A percentile compares a stretch with the other conserved stretches of the same genome.
phyloP scores from a whole-genome alignment of 2,329 filamentous ascomycete genomes.

The Fusarium ramigenum region DNA sequence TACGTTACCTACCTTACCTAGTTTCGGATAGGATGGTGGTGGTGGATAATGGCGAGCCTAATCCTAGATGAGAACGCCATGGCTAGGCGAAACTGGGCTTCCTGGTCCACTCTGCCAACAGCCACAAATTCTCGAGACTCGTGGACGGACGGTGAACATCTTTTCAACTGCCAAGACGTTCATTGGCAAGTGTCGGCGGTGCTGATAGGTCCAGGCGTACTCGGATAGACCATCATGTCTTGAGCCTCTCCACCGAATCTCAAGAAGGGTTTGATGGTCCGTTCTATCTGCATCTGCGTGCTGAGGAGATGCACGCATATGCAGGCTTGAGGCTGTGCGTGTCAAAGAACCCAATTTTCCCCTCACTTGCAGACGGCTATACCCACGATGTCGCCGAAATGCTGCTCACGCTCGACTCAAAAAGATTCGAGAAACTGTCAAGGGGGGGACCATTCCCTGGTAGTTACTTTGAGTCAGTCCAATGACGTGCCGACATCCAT shows the following conservation, averaged over 20 bases:
- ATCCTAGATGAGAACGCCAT: conserved; percentile 30
- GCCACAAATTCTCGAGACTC: conserved; percentile 33
- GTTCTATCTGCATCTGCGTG: conserved; percentile 4
- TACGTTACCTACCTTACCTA: not conserved
- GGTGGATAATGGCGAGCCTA: conserved; percentile 36
- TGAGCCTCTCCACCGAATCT: conserved; percentile 30
- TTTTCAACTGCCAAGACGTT: conserved; percentile 33
- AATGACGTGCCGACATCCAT: conserved; percentile 23
- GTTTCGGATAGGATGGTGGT: conserved; percentile 11
- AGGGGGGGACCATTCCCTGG: conserved; percentile 4
- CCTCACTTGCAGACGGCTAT: conserved; percentile 29
- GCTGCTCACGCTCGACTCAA: conserved; percentile 8
- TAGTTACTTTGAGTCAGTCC: conserved; percentile 13
- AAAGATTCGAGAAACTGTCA: conserved; percentile 27
- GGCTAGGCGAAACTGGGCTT: conserved; percentile 33
- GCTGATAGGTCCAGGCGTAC: conserved; percentile 38
- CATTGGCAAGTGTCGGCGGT: conserved; percentile 7
- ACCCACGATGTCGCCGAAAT: conserved; percentile 30
- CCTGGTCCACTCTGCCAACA: conserved; percentile 36
- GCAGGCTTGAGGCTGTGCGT: conserved; percentile 37
- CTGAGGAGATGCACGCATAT: conserved; percentile 20
- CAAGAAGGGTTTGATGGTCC: conserved; percentile 23
- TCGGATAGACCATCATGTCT: conserved; percentile 17
- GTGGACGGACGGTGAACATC: conserved; percentile 35
- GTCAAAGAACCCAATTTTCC: conserved; percentile 19